phyloP scores from a whole-genome alignment of 768 basidiomycete species.

The Suillus cothurnatus region DNA sequence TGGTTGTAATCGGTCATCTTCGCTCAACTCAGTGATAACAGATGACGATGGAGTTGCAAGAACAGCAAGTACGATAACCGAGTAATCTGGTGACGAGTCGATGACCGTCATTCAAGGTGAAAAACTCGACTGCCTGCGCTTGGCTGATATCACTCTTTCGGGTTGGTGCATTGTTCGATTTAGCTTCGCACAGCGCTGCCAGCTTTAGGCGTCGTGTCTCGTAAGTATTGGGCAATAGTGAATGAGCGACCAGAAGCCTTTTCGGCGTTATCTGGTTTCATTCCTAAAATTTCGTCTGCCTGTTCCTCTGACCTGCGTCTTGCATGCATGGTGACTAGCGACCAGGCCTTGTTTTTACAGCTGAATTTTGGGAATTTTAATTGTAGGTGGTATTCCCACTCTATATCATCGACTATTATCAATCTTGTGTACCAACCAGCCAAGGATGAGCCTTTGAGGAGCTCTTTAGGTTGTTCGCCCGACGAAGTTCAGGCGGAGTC shows the following conservation, averaged over 20 bases:
- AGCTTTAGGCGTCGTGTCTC: no score
- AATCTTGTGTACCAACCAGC: background rate
- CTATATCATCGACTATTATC: background rate
- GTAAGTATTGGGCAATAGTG: background rate
- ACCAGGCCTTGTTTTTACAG: background rate
- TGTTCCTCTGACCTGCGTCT: background rate
- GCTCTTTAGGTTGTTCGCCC: background rate
- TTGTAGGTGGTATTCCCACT: background rate
- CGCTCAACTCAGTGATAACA: background rate
- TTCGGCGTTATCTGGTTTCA: background rate
- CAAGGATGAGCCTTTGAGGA: background rate
- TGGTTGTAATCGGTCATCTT: background rate
- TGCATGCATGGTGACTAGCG: background rate
- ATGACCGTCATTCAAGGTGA: background rate
- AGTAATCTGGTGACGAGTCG: background rate
- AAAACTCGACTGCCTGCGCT: background rate
- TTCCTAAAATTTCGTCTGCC: background rate
- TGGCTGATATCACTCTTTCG: no score
- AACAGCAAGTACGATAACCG: background rate
- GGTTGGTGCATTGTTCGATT: no score
- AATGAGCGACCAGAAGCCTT: background rate
- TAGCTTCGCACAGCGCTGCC: no score
- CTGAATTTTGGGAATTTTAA: background rate
- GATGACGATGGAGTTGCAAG: background rate
- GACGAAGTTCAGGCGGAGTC: background rate